Conservation (phyloP, 768 basidiomycete species). For the Phlebiopsis gigantea region DNA sequence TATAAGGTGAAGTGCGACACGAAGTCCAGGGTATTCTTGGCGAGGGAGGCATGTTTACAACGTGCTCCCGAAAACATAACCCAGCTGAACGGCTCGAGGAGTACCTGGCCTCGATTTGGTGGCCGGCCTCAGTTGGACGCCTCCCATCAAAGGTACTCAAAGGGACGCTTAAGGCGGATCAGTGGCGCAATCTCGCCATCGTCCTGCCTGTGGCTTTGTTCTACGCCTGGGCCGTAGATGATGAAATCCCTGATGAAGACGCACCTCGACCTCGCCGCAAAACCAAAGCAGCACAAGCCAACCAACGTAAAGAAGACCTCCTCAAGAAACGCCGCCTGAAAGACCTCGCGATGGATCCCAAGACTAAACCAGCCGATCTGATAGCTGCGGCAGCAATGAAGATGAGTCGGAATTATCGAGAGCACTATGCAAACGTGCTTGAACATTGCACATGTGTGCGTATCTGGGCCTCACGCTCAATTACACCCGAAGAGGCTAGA, state of each 20-base stretch:
- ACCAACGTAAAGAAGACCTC: too few species aligned
- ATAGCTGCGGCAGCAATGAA: too few species aligned
- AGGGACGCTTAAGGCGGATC: constrained; percentile 20
- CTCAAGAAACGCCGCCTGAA: too few species aligned
- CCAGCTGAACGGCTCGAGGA: constrained; percentile 1
- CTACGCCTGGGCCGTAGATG: constrained; percentile 18
- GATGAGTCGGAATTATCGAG: not conserved
- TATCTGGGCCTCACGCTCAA: not conserved
- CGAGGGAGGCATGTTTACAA: too few species aligned
- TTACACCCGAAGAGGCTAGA: not conserved
- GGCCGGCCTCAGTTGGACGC: too few species aligned
- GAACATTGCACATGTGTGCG: not conserved
- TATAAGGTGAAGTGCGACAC: not conserved
- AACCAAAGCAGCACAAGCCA: too few species aligned
- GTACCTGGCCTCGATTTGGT: too few species aligned
- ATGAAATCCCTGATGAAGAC: too few species aligned
- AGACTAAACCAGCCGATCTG: too few species aligned
- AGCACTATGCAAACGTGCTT: not conserved
- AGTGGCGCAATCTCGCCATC: constrained; percentile 16
- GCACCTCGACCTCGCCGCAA: too few species aligned
- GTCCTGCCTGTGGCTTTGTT: constrained; percentile 18
- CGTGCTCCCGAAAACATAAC: not conserved
- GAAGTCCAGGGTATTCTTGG: not conserved
- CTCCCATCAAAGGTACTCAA: too few species aligned
- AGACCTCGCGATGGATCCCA: too few species aligned